Evolutionary conservation across 768 basidiomycete species (phyloP), one percentile per base, ranked within the genome.

Genomic region (Pisolithus microcarpus): DNA sequence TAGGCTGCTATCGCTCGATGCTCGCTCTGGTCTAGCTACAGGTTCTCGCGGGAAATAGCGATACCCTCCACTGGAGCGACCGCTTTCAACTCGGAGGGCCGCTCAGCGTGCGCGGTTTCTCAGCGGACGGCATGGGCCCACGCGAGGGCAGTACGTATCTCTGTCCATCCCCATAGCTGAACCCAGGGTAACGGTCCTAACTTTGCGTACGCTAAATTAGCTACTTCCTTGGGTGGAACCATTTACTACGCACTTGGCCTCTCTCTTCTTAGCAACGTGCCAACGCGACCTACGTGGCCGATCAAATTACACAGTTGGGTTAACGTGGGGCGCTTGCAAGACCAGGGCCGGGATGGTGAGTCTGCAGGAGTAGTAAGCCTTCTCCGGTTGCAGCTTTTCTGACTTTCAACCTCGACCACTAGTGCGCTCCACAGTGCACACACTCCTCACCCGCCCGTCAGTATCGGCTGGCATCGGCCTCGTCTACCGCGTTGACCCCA

Each of bases 31-130:
- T 2, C 52, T 89, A 23, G n/a, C 69, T 98, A 10, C 80, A 80
- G 62, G 79, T 83, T 43, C 65, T 95, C 7, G 69, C 71, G 10
- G 68, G 72, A 10, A 66, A 72, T 11, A 75, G 78, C 9, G 50
- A 48, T 7, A 56, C 54, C 5, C 8, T 56, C 10, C 75, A 82
- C 21, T 86, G 90, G 59, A 76, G 82, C 1, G 96, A 99, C 68
- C 81, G 92, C 5, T 92, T 92, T 65, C 93, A 95, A 56, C 76
- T 97, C 0, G 96, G 96, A 23, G 96, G 96, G 0, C 93, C 96
- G 0, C 79, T 85, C 7, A 90, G 82, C 48, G 75, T 98, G 0
- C 75, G 96, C 5, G 79, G 81, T 46, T 94, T 95, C 69, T 76
- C 76, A 40, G 72, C 75, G 6, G 90, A 88, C 60, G 74, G 82